These are phyloP conservation scores for Perkinsus marinus DNA, from an alignment of 169 alveolate genomes.

Conservation along the genomic window DNA sequence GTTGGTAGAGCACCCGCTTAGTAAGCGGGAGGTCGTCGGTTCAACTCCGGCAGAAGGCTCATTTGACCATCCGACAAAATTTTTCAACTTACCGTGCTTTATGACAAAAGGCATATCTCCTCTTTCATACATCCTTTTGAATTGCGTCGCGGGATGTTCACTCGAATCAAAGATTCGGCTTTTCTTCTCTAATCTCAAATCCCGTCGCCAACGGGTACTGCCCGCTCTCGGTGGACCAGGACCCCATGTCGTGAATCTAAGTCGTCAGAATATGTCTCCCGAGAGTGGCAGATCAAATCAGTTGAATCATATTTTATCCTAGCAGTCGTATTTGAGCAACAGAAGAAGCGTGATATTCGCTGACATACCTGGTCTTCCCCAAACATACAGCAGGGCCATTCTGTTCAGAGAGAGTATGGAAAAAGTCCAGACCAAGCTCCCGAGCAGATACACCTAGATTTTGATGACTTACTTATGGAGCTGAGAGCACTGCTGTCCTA, in stretches of 20 bases:
- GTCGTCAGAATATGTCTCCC: too few species aligned
- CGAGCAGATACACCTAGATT: background rate
- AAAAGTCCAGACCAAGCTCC: background rate
- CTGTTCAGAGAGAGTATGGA: background rate
- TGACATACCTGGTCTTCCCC: background rate
- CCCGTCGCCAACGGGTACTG: background rate
- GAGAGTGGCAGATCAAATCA: too few species aligned
- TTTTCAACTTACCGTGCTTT: background rate
- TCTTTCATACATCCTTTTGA: conserved; percentile 4
- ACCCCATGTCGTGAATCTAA: background rate
- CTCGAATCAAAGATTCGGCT: background rate
- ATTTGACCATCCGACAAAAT: background rate
- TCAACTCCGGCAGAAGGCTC: background rate
- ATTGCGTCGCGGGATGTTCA: background rate
- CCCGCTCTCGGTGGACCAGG: background rate
- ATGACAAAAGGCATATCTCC: background rate
- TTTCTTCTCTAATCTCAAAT: background rate
- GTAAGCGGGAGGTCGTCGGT: background rate
- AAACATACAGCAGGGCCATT: background rate
- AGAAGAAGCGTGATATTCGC: too few species aligned
- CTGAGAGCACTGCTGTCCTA: background rate
- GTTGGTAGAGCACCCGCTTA: background rate
- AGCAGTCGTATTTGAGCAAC: too few species aligned
- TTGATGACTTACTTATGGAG: background rate
- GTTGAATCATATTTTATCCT: too few species aligned